Base-by-base conservation (phyloP, 305 asterid genomes). In the Ilex paraguariensis region DNA sequence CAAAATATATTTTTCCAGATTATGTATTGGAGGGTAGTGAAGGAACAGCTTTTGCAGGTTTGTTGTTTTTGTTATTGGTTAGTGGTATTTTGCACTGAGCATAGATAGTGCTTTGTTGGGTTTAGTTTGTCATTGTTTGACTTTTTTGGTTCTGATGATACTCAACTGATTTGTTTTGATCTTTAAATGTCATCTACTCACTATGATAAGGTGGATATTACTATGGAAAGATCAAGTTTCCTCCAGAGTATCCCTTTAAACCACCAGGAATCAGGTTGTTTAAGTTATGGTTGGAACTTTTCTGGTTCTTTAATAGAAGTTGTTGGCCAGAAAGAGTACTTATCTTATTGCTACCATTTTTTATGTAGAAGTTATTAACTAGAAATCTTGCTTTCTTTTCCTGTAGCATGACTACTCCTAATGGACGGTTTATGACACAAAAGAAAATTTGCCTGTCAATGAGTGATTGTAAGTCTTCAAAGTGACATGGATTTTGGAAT, bases 21-120 rank as follows among this genome's bases (percentile, higher is more conserved):
- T 93, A 93, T 75, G 95, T 93, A 67, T 82, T 93, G 95, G 97
- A 93, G 81, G 98, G 99, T 77, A 93, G 99, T 70, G 91, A 87
- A 71, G 97, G 97, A 72, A 93, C 99, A 10, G 91, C 99, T 13
- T 91, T 93, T 86, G 92, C 95, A 87, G 99, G 99, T 93, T 71
- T 68, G 71, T 68, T 33, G 61, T 54, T 75, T 66, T 76, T 78
- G 8, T 70, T 4, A 49, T 49, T 49, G 15, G 16, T 14, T 52
- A 15, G 14, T 52, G 30, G n/a, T 46, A 13, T 46, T 46, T 8
- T 11, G 52, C 52, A 46, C 52, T 3, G 48, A 6, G 48, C 48
- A 42, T 42, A 46, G 4, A 5, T 46, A 13, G 52, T 13, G n/a
- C 52, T 13, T 46, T 46, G 5, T 46, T 46, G 52, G 16, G 13